A percentile compares a stretch with the other conserved stretches of the same genome.
phyloP scores from a whole-genome alignment of 768 basidiomycete species.

The Phanerochaete sordida region DNA sequence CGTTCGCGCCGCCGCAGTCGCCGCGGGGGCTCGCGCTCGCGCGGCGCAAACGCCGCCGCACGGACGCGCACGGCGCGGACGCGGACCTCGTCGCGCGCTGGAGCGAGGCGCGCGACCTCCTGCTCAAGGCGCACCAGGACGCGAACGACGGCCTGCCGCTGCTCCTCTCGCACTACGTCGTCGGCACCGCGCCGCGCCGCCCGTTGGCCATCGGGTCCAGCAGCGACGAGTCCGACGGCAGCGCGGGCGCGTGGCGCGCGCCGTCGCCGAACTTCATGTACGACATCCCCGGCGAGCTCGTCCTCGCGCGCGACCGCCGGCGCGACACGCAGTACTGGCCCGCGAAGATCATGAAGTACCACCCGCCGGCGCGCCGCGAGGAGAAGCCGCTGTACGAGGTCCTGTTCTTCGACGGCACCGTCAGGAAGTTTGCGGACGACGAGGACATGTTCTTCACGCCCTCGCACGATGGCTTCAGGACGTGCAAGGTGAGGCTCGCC shows the following conservation, averaged over 20 bases:
- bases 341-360: conserved; percentile 52
- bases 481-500: conserved; percentile 46
- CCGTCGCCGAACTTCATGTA: conserved; percentile 39
- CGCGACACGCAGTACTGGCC: conserved; percentile 56
- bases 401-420: conserved; percentile 54
- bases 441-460: conserved; percentile 52
- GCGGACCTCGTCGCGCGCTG: conserved; percentile 41
- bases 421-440: conserved; percentile 37
- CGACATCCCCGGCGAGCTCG: conserved; percentile 63
- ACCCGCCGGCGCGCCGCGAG: conserved; percentile 36
- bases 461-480: conserved; percentile 57
- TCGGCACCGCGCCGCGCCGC: conserved; percentile 10
- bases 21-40: conserved; percentile 28
- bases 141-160: conserved; percentile 49
- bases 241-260: conserved; percentile 26
- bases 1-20: conserved; percentile 21
- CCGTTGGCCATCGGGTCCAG: neutral
- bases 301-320: conserved; percentile 48
- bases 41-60: conserved; percentile 44
- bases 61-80: conserved; percentile 17
- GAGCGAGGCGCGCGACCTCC: conserved; percentile 43
- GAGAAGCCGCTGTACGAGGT: conserved; percentile 49
- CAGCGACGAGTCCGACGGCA: neutral
- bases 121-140: conserved; percentile 40
- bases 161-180: conserved; percentile 19